A percentile compares a stretch with the other conserved stretches of the same genome.
Conservation (phyloP, 202 grass and related monocot species). For the Digitaria exilis region DNA sequence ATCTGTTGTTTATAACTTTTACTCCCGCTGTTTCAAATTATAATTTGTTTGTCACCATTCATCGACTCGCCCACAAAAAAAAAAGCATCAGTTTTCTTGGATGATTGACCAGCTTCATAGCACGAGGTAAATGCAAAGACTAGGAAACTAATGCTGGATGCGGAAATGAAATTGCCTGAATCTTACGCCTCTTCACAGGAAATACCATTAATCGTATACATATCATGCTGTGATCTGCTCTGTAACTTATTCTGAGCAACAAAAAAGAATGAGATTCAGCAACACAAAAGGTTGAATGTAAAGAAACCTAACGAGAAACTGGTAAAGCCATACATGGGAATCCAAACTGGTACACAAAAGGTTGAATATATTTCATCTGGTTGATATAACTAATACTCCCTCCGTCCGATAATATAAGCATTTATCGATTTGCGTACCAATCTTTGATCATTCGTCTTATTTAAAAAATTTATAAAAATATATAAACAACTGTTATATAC, state of each 20-base stretch:
- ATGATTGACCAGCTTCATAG: background rate
- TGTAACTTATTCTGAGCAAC: slow-evolving; percentile 25
- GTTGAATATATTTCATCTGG: background rate
- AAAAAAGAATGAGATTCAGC: background rate
- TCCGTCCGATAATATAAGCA: no score
- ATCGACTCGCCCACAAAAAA: background rate
- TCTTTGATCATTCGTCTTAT: no score
- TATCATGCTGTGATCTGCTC: slow-evolving; percentile 17
- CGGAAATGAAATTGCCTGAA: background rate
- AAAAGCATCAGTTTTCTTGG: background rate
- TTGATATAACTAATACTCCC: background rate
- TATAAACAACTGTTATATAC: no score
- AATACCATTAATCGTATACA: background rate
- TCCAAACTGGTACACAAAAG: no score
- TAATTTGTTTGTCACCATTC: no score
- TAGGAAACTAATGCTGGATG: background rate
- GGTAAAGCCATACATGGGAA: background rate
- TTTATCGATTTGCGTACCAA: no score
- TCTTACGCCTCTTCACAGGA: slow-evolving; percentile 15
- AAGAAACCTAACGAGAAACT: background rate
- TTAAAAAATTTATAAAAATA: no score
- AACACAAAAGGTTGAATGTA: background rate
- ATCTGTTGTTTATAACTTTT: no score
- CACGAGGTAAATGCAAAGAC: background rate
- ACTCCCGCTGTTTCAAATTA: no score